These are phyloP conservation scores for Botrytis pseudocinerea DNA, from an alignment of 2,329 filamentous ascomycete species.

Conservation along the genomic window DNA sequence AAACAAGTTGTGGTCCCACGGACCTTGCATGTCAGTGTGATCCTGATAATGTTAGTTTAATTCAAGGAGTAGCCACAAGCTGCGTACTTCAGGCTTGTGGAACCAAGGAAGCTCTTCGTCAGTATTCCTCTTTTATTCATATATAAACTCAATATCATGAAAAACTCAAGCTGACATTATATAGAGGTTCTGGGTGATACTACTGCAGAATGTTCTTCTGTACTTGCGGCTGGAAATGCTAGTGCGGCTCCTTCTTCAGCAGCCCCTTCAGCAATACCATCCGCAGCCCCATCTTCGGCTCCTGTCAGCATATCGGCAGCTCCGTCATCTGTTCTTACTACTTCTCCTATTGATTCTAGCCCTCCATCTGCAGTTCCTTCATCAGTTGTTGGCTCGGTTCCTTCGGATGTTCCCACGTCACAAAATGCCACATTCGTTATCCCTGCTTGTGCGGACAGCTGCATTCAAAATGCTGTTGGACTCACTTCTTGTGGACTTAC, in stretches of 20 bases:
- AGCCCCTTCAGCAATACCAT: too few relatives aligned
- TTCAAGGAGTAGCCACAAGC: not conserved
- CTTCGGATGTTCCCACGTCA: not conserved
- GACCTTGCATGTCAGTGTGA: slow-evolving; percentile 9
- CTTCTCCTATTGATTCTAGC: not conserved
- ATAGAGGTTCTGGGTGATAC: not conserved
- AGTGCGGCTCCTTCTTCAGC: not conserved
- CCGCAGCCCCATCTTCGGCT: not conserved
- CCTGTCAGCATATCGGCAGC: not conserved
- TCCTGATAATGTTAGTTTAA: not conserved
- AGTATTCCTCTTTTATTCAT: not conserved
- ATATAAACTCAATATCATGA: not conserved
- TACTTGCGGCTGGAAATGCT: not conserved
- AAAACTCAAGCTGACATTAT: not conserved
- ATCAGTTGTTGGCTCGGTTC: not conserved
- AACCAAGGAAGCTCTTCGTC: not conserved
- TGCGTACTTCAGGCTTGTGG: slow-evolving; percentile 7
- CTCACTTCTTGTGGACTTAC: not conserved
- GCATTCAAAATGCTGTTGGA: not conserved
- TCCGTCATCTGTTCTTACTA: not conserved
- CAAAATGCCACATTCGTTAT: not conserved
- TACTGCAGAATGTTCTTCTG: slow-evolving; percentile 10
- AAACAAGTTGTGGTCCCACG: not conserved
- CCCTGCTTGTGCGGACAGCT: not conserved
- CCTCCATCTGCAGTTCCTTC: not conserved